Evolutionary conservation across 2,329 filamentous ascomycete genomes (phyloP).

Genomic region (Aspergillus sp.): DNA sequence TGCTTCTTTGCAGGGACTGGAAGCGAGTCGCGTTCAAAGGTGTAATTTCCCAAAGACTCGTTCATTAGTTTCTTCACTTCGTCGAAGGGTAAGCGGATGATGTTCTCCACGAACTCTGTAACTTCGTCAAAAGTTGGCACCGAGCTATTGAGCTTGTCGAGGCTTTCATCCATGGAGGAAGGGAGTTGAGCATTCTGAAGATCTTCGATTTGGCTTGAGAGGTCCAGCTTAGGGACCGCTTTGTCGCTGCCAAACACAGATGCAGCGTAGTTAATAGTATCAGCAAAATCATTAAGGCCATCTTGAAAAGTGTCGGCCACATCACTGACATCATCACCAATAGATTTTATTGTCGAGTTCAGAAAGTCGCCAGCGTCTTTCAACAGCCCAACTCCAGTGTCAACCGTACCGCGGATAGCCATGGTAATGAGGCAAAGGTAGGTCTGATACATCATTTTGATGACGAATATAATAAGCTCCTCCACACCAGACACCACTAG

Average conservation of each 20-base stretch:
- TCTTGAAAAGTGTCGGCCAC: conserved; percentile 51
- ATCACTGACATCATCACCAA: conserved; percentile 49
- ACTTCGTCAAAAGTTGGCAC: conserved; percentile 83
- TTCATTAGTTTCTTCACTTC: conserved; percentile 74
- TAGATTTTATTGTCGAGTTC: conserved; percentile 53
- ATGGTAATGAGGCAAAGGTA: conserved; percentile 88
- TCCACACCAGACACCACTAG: conserved; percentile 81
- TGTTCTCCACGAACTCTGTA: conserved; percentile 73
- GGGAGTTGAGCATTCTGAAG: conserved; percentile 71
- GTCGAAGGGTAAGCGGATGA: conserved; percentile 78
- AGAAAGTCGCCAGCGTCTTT: conserved; percentile 61
- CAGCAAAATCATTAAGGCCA: conserved; percentile 53
- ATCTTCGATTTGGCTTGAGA: conserved; percentile 63
- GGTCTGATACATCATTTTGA: conserved; percentile 86
- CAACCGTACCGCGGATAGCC: conserved; percentile 74
- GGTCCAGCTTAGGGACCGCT: conserved; percentile 59
- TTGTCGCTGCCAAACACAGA: conserved; percentile 45
- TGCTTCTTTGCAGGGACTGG: conserved; percentile 80
- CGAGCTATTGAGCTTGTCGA: conserved; percentile 71
- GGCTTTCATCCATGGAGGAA: conserved; percentile 64
- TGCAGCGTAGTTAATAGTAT: conserved; percentile 58
- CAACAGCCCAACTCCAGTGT: conserved; percentile 64
- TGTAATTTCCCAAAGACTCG: conserved; percentile 68
- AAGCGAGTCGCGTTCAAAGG: conserved; percentile 75
- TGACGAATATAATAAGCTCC: conserved; percentile 84